Evolutionary conservation across 2,329 filamentous ascomycete genomes (phyloP).

Genomic region (Calycina marina): DNA sequence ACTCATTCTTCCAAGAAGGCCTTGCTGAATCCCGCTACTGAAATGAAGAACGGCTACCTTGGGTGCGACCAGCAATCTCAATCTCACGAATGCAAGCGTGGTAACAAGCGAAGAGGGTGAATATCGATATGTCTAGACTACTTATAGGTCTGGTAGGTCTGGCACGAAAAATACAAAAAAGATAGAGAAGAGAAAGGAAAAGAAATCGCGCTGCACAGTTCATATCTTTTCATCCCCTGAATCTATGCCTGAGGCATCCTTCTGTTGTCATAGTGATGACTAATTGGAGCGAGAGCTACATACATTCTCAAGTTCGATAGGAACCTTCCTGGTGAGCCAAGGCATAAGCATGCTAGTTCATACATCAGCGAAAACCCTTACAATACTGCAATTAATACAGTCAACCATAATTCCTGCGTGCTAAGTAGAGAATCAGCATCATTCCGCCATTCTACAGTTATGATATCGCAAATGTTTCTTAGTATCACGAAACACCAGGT

Average conservation of each 20-base stretch:
- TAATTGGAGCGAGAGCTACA: too few relatives aligned
- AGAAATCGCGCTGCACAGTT: too few relatives aligned
- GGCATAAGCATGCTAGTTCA: conserved; percentile 25
- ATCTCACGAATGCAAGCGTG: too few relatives aligned
- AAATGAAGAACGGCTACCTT: conserved; percentile 27
- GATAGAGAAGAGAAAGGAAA: too few relatives aligned
- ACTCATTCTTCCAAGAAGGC: conserved; percentile 27
- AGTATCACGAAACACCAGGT: conserved; percentile 27
- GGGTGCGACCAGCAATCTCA: conserved; percentile 23
- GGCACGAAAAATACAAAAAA: background rate
- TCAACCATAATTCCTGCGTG: conserved; percentile 28
- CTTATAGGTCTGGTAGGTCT: too few relatives aligned
- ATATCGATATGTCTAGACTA: too few relatives aligned
- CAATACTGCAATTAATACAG: conserved; percentile 28
- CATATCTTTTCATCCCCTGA: too few relatives aligned
- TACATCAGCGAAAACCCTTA: conserved; percentile 10
- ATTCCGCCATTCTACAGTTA: conserved; percentile 22
- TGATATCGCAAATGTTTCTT: conserved; percentile 27
- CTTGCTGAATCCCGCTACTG: conserved; percentile 28
- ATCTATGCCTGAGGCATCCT: too few relatives aligned
- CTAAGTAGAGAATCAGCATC: conserved; percentile 24
- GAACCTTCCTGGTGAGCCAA: conserved; percentile 26
- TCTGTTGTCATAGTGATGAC: too few relatives aligned
- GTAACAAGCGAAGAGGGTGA: too few relatives aligned
- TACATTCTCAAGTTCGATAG: conserved; percentile 27